These are phyloP conservation scores for Celoporthe dispersa DNA, from an alignment of 2,329 filamentous ascomycete genomes.

Conservation along the genomic window DNA sequence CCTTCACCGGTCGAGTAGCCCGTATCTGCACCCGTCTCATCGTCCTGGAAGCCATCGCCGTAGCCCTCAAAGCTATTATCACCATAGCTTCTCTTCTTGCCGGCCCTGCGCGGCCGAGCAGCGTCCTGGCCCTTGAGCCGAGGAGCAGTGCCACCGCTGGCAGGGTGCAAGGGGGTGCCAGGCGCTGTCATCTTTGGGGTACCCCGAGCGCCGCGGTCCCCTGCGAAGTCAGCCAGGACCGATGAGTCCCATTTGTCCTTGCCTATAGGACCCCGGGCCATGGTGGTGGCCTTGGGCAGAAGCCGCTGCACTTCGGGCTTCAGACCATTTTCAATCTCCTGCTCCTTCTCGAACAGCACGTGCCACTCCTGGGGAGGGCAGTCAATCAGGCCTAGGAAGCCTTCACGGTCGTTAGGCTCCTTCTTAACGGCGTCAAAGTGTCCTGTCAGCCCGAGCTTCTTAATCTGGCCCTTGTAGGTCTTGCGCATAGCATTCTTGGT, in stretches of 20 bases:
- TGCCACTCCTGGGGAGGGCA: constrained; percentile 63
- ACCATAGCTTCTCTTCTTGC: constrained; percentile 77
- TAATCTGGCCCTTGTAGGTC: constrained; percentile 72
- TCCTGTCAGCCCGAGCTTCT: constrained; percentile 64
- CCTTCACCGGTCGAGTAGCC: constrained; percentile 76
- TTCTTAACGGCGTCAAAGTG: constrained; percentile 65
- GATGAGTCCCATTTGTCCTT: constrained; percentile 61
- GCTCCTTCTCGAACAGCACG: constrained; percentile 56
- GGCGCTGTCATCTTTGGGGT: constrained; percentile 55
- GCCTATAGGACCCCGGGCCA: constrained; percentile 61
- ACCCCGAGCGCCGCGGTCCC: constrained; percentile 46
- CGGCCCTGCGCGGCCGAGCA: constrained; percentile 64
- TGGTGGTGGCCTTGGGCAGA: constrained; percentile 57
- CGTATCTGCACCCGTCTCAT: constrained; percentile 60
- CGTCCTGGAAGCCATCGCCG: constrained; percentile 65
- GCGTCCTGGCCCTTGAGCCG: constrained; percentile 51
- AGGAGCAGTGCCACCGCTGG: constrained; percentile 36
- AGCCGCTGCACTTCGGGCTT: constrained; percentile 47
- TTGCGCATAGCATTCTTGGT: constrained; percentile 70
- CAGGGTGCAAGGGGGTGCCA: constrained; percentile 52
- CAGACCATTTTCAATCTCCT: constrained; percentile 60
- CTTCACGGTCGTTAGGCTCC: constrained; percentile 54
- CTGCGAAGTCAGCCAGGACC: constrained; percentile 60
- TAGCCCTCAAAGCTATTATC: constrained; percentile 78
- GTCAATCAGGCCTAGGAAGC: constrained; percentile 57